Percentiles rank a stretch among this genome's conserved stretches.
Conservation (phyloP, 108 stramenopile genomes). For the Skeletonema marinoi region DNA sequence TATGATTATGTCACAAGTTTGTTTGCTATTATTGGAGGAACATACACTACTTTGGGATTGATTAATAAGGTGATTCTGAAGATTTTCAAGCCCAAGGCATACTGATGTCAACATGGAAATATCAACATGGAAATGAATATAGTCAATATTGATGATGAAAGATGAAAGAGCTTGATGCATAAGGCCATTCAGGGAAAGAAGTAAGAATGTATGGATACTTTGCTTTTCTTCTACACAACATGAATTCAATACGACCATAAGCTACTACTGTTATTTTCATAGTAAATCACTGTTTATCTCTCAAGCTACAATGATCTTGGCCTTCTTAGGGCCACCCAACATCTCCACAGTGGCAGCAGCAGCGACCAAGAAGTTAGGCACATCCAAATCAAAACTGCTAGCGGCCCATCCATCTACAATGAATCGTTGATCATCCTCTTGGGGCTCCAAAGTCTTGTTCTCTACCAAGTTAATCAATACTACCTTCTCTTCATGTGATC, state of each 20-base stretch:
- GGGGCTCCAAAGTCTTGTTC: constrained; percentile 28
- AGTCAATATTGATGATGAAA: too few species aligned
- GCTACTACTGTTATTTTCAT: background rate
- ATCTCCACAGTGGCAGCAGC: constrained; percentile 36
- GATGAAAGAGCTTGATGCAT: background rate
- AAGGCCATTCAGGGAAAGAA: background rate
- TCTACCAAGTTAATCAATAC: constrained; percentile 26
- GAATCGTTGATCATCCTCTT: constrained; percentile 24
- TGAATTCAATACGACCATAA: too few species aligned
- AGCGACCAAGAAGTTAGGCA: constrained; percentile 26
- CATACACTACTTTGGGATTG: constrained; percentile 95
- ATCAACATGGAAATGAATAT: background rate
- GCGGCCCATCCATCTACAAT: constrained; percentile 32
- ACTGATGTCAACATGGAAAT: constrained; percentile 41
- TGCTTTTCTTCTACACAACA: background rate
- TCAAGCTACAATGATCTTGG: constrained; percentile 16
- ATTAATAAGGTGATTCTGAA: constrained; percentile 94
- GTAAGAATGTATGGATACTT: background rate
- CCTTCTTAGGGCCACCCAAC: constrained; percentile 33
- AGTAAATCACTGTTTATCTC: background rate
- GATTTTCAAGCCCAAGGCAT: constrained; percentile 91
- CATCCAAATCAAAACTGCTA: constrained; percentile 14
- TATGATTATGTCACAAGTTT: constrained; percentile 96
- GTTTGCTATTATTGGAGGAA: constrained; percentile 97
- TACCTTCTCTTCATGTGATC: constrained; percentile 24